Evolutionary conservation across 2,329 filamentous ascomycete species (phyloP), one percentile per base, ranked within the genome.

Genomic region (Claviceps capensis): DNA sequence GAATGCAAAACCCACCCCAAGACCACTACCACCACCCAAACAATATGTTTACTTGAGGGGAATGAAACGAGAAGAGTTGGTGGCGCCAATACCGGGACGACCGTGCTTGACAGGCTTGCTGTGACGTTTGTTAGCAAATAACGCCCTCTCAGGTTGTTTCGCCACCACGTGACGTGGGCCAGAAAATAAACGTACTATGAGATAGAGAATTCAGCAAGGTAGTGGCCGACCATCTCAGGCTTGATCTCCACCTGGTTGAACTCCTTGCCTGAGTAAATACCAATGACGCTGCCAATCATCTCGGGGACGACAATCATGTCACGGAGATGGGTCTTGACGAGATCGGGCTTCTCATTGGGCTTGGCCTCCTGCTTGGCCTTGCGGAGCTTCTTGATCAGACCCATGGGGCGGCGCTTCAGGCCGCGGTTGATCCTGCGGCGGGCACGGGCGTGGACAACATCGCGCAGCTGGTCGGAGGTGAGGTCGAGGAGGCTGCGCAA

Each of bases 181-280:
- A 1, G 36, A 5, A 47, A 11, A 47, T 13, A 16, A 23, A 88
- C 88, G 67, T 86, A 95, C 88, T 98, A 98, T 79, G 91, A 93
- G 80, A 98, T 98, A 64, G 90, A 96, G 83, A 98, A 98, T 79
- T 98, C 93, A 69, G 81, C 93, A 63, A 98, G 82, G 82, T 96
- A 96, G 82, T 97, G 91, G 73, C 93, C 93, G 75, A 98, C 93
- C 93, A 98, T 98, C 83, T 98, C 93, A 67, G 93, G 93, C 85
- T 96, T 96, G 80, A 98, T 93, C 78, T 98, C 93, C 67, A 98
- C 90, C 83, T 96, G 91, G 86, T 98, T 98, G 87, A 98, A 98
- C 78, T 97, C 90, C 86, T 98, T 98, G 72, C 93, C 93, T 63
- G 88, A 95, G 87, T 98, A 98, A 81, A 98, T 93, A 72, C 90